Evolutionary conservation across 164 flowering plant genomes (phyloP).

Genomic region (Stephania yunnanensis): DNA sequence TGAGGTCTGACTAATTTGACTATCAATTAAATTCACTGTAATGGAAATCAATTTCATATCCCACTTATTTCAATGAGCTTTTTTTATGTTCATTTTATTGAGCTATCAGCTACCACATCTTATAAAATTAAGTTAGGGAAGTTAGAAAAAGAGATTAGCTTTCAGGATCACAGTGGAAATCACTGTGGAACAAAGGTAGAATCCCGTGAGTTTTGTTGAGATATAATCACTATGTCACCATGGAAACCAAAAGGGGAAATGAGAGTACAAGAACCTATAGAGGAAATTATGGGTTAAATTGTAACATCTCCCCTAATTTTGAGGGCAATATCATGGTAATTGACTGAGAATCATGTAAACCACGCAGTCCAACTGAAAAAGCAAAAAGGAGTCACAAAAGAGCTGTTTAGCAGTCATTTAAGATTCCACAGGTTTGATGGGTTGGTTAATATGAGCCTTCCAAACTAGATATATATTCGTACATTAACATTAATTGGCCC

Average conservation of each 20-base stretch:
- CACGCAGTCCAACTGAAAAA: background rate
- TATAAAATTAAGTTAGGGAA: background rate
- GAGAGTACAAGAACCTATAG: background rate
- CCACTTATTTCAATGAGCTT: too few species aligned
- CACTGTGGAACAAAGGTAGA: background rate
- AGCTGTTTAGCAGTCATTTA: background rate
- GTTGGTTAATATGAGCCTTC: background rate
- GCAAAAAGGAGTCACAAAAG: background rate
- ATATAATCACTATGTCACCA: background rate
- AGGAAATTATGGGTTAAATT: background rate
- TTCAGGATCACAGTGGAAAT: background rate
- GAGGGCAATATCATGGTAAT: slow-evolving; percentile 1
- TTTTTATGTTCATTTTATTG: background rate
- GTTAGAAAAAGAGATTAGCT: background rate
- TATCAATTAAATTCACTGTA: background rate
- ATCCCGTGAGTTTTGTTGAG: background rate
- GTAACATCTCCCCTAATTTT: slow-evolving; percentile 1
- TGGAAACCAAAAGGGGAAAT: background rate
- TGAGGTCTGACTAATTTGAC: background rate
- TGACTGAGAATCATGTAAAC: slow-evolving; percentile 4
- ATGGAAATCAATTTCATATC: background rate
- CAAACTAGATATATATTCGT: background rate
- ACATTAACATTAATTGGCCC: too few species aligned
- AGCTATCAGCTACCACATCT: background rate
- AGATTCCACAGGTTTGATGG: background rate